phyloP scores from a whole-genome alignment of 352 stramenopile genomes.

The Phytophthora pini region DNA sequence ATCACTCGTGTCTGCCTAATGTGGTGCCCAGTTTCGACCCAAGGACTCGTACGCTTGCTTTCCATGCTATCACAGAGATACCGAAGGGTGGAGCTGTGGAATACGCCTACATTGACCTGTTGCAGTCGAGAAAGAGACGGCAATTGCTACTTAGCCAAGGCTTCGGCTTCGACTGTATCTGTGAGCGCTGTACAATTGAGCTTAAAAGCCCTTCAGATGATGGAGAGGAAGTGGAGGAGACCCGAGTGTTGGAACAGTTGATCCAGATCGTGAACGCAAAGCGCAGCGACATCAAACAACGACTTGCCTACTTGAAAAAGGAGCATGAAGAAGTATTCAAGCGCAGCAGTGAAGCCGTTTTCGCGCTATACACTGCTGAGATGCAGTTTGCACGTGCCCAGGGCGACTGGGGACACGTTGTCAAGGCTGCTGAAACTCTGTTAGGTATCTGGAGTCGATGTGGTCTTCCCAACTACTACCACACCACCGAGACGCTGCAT shows the following conservation, averaged over 20 bases:
- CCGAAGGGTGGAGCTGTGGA: constrained; percentile 38
- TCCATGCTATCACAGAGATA: constrained; percentile 54
- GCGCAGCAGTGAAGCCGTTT: constrained; percentile 39
- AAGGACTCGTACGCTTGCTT: constrained; percentile 49
- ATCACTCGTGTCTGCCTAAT: constrained; percentile 75
- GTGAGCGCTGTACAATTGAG: constrained; percentile 45
- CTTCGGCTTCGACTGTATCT: constrained; percentile 67
- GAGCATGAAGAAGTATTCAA: constrained; percentile 27
- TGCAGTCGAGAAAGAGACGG: constrained; percentile 41
- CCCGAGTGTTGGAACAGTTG: constrained; percentile 35
- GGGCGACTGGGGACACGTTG: constrained; percentile 36
- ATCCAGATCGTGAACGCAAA: constrained; percentile 32
- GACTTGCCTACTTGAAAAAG: constrained; percentile 20
- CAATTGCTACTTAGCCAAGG: constrained; percentile 41
- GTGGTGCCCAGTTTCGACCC: constrained; percentile 60
- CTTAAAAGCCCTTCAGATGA: not conserved
- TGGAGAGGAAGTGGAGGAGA: constrained; percentile 19
- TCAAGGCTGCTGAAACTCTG: constrained; percentile 38
- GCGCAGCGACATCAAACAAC: constrained; percentile 10
- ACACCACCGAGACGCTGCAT: constrained; percentile 59
- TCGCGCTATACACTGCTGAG: constrained; percentile 50
- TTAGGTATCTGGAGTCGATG: constrained; percentile 43
- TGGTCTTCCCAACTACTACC: constrained; percentile 39
- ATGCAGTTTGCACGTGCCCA: constrained; percentile 42
- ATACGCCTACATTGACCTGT: constrained; percentile 67